A percentile compares a stretch with the other conserved stretches of the same genome.
Evolutionary conservation across 2,329 filamentous ascomycete genomes (phyloP).

Genomic region (Aspergillus nomiae): DNA sequence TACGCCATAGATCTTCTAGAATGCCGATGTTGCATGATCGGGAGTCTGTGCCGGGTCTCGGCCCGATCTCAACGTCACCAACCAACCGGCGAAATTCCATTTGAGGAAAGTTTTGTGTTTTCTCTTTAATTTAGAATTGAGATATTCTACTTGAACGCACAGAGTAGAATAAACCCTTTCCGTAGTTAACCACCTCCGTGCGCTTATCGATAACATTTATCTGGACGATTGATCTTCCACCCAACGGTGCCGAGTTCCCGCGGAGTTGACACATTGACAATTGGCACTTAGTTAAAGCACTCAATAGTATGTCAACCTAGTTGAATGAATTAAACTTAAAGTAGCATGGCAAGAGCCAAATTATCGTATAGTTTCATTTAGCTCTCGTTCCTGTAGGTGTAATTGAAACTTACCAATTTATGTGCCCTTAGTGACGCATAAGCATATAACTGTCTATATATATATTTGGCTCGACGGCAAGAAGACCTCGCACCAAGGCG

Average conservation of each 20-base stretch:
- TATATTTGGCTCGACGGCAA: not conserved
- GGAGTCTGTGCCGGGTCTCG: not conserved
- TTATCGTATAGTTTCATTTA: not conserved
- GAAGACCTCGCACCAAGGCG: not conserved
- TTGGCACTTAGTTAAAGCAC: not conserved
- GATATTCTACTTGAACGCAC: too few species aligned
- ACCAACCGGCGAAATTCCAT: not conserved
- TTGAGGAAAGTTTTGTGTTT: too few species aligned
- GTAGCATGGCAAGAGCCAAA: not conserved
- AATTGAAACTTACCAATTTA: too few species aligned
- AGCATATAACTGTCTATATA: not conserved
- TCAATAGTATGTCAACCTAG: too few species aligned
- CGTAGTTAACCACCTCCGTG: not conserved
- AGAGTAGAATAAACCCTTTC: not conserved
- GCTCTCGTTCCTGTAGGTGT: not conserved
- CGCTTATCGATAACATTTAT: not conserved
- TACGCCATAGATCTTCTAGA: not conserved
- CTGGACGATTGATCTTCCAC: not conserved
- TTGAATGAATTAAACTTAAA: not conserved
- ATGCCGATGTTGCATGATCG: not conserved
- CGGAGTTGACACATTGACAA: not conserved
- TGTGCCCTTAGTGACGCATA: too few species aligned
- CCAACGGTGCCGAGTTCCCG: not conserved
- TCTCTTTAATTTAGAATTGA: too few species aligned
- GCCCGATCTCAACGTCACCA: not conserved